Evolutionary conservation across 306 rosid species (phyloP).

Genomic region (Corylus americana): DNA sequence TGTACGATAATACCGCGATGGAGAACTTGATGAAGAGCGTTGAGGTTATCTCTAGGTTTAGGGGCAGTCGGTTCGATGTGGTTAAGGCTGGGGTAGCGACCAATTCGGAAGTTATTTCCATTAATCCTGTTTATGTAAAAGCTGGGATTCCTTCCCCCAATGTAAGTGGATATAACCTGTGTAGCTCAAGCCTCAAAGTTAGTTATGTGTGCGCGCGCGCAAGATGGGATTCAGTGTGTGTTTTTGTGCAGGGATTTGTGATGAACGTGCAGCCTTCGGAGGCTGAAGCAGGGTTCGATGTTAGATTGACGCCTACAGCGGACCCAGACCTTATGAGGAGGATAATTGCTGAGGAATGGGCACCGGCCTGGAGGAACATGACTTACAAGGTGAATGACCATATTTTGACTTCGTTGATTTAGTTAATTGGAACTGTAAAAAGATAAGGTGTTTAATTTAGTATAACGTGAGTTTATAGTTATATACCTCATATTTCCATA

Average conservation of each 20-base stretch:
- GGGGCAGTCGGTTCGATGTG: constrained; percentile 77
- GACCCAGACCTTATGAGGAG: constrained; percentile 65
- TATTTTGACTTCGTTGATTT: neutral
- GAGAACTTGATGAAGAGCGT: constrained; percentile 91
- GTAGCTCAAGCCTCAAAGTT: neutral
- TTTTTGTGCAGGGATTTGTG: constrained; percentile 68
- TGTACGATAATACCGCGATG: constrained; percentile 76
- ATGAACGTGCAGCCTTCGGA: constrained; percentile 95
- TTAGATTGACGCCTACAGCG: constrained; percentile 66
- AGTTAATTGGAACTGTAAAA: neutral
- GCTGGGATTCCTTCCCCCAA: constrained; percentile 59
- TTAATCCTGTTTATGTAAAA: constrained; percentile 79
- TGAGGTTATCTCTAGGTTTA: constrained; percentile 58
- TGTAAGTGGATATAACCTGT: constrained; percentile 42
- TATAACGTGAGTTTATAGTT: neutral
- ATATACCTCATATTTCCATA: neutral
- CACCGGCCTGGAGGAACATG: constrained; percentile 68
- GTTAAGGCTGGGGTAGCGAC: constrained; percentile 76
- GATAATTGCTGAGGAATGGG: constrained; percentile 83
- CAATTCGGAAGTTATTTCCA: constrained; percentile 75
- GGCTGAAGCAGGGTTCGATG: constrained; percentile 88
- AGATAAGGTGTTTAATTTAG: neutral
- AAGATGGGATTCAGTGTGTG: neutral
- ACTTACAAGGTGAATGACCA: constrained; percentile 59
- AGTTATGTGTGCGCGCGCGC: neutral